phyloP scores from a whole-genome alignment of 2,329 filamentous ascomycete species.

The Neoscytalidium dimidiatum region DNA sequence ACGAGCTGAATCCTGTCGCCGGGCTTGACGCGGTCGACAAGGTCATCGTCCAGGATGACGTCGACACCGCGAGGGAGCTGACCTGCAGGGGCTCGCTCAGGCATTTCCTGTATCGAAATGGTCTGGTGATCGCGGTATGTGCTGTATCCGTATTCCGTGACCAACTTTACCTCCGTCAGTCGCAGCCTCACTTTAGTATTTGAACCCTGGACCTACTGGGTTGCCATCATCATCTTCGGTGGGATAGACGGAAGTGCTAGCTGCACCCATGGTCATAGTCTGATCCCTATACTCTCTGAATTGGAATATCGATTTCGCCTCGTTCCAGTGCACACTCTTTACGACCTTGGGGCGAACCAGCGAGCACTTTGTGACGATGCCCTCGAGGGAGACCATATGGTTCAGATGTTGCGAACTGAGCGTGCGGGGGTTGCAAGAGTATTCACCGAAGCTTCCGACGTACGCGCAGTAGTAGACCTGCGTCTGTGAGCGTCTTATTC shows the following conservation, averaged over 20 bases:
- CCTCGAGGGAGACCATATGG: slow-evolving; percentile 95
- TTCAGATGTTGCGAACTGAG: slow-evolving; percentile 88
- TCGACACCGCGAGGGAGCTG: slow-evolving; percentile 95
- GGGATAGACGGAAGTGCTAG: slow-evolving; percentile 89
- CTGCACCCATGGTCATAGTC: slow-evolving; percentile 88
- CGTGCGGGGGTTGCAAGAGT: slow-evolving; percentile 91
- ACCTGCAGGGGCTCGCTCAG: slow-evolving; percentile 90
- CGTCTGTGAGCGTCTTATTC: neutral
- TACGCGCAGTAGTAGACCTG: slow-evolving; percentile 90
- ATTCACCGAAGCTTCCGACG: slow-evolving; percentile 92
- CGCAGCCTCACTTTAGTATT: neutral
- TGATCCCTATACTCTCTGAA: slow-evolving; percentile 92
- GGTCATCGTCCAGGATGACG: slow-evolving; percentile 93
- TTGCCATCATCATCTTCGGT: slow-evolving; percentile 93
- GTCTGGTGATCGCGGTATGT: slow-evolving; percentile 97
- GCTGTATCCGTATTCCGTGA: slow-evolving; percentile 94
- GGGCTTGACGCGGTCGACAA: slow-evolving; percentile 92
- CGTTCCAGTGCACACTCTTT: slow-evolving; percentile 96
- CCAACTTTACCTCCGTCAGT: slow-evolving; percentile 53
- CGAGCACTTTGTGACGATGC: slow-evolving; percentile 95
- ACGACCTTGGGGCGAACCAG: slow-evolving; percentile 96
- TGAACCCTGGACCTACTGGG: slow-evolving; percentile 52
- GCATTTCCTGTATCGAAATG: slow-evolving; percentile 99
- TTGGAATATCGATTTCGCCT: slow-evolving; percentile 81
- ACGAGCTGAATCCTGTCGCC: slow-evolving; percentile 95